These are phyloP conservation scores for Solanum chaucha DNA, from an alignment of 257 asterid species.

Conservation along the genomic window DNA sequence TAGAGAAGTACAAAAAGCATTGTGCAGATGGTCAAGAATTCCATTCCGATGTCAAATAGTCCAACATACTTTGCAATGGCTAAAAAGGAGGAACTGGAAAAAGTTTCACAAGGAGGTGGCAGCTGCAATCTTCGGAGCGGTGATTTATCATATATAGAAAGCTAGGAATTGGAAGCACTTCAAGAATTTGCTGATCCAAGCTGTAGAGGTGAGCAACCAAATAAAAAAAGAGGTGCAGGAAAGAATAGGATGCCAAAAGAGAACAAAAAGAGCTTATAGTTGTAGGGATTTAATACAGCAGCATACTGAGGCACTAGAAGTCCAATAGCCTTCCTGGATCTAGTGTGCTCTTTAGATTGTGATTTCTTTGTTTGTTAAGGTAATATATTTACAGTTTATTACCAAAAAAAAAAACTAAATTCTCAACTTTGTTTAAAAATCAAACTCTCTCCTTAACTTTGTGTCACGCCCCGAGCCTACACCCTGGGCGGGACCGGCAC, in stretches of 20 bases:
- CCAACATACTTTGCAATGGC: not conserved
- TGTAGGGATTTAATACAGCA: not conserved
- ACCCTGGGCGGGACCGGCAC: no score
- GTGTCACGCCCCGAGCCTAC: no score
- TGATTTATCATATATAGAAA: not conserved
- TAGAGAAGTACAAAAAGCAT: not conserved
- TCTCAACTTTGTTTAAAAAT: no score
- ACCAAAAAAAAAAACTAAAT: no score
- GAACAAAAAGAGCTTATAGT: no score
- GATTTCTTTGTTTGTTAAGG: no score
- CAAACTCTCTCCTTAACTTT: no score
- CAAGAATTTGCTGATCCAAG: not conserved
- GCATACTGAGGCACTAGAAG: no score
- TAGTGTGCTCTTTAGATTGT: no score
- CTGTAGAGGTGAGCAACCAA: not conserved
- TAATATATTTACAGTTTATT: no score
- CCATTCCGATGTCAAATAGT: not conserved
- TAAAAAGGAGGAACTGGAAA: not conserved
- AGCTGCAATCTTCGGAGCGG: not conserved
- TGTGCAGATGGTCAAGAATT: not conserved
- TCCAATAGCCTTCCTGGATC: no score
- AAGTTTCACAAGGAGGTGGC: not conserved
- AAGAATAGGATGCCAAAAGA: accelerated
- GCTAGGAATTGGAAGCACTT: not conserved
- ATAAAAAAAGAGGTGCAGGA: not conserved